Percentiles rank a stretch among this genome's conserved stretches.
These are phyloP conservation scores for Inonotus obliquus DNA, from an alignment of 1,284 basidiomycete species.

Conservation along the genomic window DNA sequence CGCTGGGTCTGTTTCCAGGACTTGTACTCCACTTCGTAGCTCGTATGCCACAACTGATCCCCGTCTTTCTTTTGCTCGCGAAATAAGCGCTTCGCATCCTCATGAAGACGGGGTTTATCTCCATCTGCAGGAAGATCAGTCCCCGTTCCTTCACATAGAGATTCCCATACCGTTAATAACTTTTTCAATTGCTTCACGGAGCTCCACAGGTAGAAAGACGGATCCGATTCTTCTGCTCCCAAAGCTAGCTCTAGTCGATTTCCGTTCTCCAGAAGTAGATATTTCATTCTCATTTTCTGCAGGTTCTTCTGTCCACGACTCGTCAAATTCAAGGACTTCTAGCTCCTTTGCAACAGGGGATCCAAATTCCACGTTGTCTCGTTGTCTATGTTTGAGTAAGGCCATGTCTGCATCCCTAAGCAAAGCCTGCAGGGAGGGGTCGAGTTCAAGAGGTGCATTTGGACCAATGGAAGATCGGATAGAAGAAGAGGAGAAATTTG, in stretches of 20 bases:
- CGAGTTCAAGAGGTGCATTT: constrained; percentile 50
- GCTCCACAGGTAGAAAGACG: constrained; percentile 64
- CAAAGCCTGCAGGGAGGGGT: constrained; percentile 55
- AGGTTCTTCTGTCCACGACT: constrained; percentile 25
- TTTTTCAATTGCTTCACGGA: constrained; percentile 53
- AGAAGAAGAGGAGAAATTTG: constrained; percentile 4
- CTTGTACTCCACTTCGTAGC: constrained; percentile 55
- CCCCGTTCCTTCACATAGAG: neutral
- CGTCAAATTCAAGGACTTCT: constrained; percentile 39
- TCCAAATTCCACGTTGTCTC: constrained; percentile 14
- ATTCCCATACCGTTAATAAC: constrained; percentile 54
- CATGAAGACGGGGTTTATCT: constrained; percentile 58
- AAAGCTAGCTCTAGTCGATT: constrained; percentile 77
- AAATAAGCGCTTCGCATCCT: constrained; percentile 70
- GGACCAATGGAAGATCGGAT: constrained; percentile 25
- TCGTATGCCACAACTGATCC: constrained; percentile 42
- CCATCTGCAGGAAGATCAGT: constrained; percentile 38
- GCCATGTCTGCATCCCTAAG: constrained; percentile 65
- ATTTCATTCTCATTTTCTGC: constrained; percentile 28
- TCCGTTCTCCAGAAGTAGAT: constrained; percentile 41
- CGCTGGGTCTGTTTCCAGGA: constrained; percentile 48
- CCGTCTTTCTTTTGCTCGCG: constrained; percentile 31
- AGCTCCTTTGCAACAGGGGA: constrained; percentile 41
- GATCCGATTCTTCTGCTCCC: constrained; percentile 69
- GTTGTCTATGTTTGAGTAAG: constrained; percentile 41